A percentile compares a stretch with the other conserved stretches of the same genome.
Conservation (phyloP, 345 rosid genomes). For the Trapa incisa region DNA sequence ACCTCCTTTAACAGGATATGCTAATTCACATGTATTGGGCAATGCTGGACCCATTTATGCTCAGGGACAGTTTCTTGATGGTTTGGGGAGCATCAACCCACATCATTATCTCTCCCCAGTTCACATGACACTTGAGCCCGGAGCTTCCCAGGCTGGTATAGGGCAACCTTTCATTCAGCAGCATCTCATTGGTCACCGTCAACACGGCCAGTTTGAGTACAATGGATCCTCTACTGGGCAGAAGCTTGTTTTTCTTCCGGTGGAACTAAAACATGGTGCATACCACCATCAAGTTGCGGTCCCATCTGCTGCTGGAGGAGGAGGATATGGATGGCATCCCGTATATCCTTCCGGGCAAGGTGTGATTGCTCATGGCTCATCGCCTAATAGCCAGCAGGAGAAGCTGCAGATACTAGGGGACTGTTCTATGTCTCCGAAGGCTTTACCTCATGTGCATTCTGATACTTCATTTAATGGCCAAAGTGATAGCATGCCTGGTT, state of each 20-base stretch:
- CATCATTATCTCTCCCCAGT: conserved; percentile 34
- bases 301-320: conserved; percentile 28
- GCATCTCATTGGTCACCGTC: conserved; percentile 22
- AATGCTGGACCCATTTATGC: conserved; percentile 19
- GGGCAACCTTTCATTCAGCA: conserved; percentile 39
- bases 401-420: conserved; percentile 31
- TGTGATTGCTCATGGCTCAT: conserved; percentile 32
- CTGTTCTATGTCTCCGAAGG: conserved; percentile 48
- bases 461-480: conserved; percentile 36
- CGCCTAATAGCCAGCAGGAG: conserved; percentile 30
- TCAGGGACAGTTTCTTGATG: conserved; percentile 27
- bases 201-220: conserved; percentile 27
- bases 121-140: conserved; percentile 32
- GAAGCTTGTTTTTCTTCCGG: conserved; percentile 35
- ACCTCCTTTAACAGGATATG: conserved; percentile 34
- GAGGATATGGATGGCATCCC: conserved; percentile 43
- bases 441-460: conserved; percentile 61
- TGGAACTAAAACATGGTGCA: conserved; percentile 30
- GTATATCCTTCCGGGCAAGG: conserved; percentile 26
- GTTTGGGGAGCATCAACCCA: conserved; percentile 15
- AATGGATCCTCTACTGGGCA: conserved; percentile 25
- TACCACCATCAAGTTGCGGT: conserved; percentile 23
- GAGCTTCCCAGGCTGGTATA: conserved; percentile 29
- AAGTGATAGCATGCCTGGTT: conserved; percentile 16
- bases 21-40: conserved; percentile 27